Conservation (phyloP, 2,329 filamentous ascomycete genomes). For the Pseudogymnoascus sp. region DNA sequence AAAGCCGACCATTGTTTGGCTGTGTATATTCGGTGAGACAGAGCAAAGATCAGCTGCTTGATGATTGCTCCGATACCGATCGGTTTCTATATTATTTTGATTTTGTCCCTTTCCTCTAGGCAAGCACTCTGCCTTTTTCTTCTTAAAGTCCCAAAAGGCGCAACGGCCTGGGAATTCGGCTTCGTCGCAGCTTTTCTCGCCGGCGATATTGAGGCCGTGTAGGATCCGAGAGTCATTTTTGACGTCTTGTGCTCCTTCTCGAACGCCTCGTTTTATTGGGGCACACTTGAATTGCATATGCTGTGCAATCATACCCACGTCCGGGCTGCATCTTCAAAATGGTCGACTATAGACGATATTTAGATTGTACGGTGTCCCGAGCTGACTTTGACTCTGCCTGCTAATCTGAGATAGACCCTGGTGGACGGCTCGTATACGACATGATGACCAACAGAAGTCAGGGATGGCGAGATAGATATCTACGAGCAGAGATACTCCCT, state of each 20-base stretch:
- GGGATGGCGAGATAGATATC: neutral
- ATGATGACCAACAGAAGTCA: conserved; percentile 6
- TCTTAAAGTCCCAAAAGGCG: neutral
- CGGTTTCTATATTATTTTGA: neutral
- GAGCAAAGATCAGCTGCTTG: conserved; percentile 1
- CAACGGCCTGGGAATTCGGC: neutral
- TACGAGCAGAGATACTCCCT: conserved; percentile 3
- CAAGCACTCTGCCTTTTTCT: neutral
- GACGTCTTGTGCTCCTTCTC: neutral
- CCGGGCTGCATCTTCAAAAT: neutral
- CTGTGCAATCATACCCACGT: neutral
- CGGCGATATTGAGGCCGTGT: neutral
- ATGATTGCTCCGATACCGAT: neutral
- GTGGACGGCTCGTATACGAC: neutral
- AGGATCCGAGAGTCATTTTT: neutral
- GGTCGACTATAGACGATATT: conserved; percentile 5
- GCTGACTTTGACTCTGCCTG: neutral
- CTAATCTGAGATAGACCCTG: conserved; percentile 7
- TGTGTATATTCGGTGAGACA: conserved; percentile 1
- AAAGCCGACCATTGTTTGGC: neutral
- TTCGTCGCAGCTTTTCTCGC: neutral
- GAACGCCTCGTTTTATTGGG: neutral
- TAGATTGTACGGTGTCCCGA: neutral
- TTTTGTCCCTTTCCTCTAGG: neutral
- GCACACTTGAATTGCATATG: neutral